A percentile compares a stretch with the other conserved stretches of the same genome.
Evolutionary conservation across 2,329 filamentous ascomycete species (phyloP).

Genomic region (Rhytidhysteron rufulum): DNA sequence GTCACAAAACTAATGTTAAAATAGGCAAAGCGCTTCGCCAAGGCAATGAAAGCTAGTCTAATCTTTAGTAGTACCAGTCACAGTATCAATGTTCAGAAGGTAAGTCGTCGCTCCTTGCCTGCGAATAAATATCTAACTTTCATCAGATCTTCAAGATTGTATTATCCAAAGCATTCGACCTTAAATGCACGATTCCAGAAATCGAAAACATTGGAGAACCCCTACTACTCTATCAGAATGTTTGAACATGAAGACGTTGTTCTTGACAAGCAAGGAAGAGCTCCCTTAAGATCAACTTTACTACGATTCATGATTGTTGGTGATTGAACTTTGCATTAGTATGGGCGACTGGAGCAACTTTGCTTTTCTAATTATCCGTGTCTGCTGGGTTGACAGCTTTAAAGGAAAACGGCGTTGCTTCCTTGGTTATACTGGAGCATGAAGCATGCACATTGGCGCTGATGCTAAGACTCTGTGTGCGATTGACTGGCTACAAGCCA

Average conservation of each 20-base stretch:
- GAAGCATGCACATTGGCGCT: too few species aligned
- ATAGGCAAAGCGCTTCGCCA: constrained; percentile 89
- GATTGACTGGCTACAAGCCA: too few species aligned
- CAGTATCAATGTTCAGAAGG: constrained; percentile 99
- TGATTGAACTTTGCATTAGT: constrained; percentile 25
- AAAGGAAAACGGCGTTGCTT: too few species aligned
- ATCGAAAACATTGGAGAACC: constrained; percentile 98
- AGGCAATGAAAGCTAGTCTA: constrained; percentile 94
- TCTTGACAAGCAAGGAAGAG: too few species aligned
- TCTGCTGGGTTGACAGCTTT: too few species aligned
- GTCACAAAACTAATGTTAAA: constrained; percentile 17
- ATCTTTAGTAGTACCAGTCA: constrained; percentile 99
- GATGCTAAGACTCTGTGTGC: too few species aligned
- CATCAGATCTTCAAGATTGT: constrained; percentile 98
- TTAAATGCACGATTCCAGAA: constrained; percentile 98
- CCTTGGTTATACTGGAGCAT: too few species aligned
- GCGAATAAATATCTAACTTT: constrained; percentile 19
- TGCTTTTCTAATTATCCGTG: too few species aligned
- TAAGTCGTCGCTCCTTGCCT: constrained; percentile 36
- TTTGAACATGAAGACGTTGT: constrained; percentile 21
- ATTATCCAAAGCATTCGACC: constrained; percentile 94
- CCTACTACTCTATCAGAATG: constrained; percentile 71
- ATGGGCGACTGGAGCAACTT: constrained; percentile 37
- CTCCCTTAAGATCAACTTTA: too few species aligned
- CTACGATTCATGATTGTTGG: too few species aligned